Percentiles rank a stretch among this genome's conserved stretches.
Evolutionary conservation across 2,329 filamentous ascomycete genomes (phyloP).

Genomic region (Truncatella angustata): DNA sequence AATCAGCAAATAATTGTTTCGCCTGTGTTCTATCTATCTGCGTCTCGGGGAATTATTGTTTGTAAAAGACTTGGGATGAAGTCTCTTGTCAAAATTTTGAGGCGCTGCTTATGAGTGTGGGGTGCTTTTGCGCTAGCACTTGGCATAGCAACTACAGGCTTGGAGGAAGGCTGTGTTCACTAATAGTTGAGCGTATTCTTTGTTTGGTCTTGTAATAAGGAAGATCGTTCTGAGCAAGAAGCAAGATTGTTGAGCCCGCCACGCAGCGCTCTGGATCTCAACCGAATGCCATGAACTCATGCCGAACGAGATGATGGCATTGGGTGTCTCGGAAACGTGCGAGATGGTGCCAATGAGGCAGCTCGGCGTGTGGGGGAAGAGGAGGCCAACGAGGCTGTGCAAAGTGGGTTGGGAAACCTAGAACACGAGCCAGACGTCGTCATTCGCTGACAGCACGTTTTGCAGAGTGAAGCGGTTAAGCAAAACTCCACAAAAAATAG

Average conservation of each 20-base stretch:
- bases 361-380: constrained; percentile 2
- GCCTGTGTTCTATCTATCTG: neutral
- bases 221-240: neutral
- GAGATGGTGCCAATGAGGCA: neutral
- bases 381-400: constrained; percentile 28
- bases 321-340: neutral
- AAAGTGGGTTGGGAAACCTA: constrained; percentile 3
- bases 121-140: neutral
- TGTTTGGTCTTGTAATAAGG: too few relatives aligned
- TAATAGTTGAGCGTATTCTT: neutral
- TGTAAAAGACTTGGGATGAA: neutral
- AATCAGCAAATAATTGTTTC: neutral
- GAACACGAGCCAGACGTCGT: neutral
- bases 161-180: constrained; percentile 7
- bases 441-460: constrained; percentile 4
- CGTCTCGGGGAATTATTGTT: neutral
- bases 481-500: neutral
- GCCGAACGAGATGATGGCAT: neutral
- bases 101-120: neutral
- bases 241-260: neutral
- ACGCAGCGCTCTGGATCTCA: neutral
- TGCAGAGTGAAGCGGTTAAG: constrained; percentile 7
- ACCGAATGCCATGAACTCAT: neutral
- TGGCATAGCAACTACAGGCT: constrained; percentile 2
- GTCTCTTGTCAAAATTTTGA: constrained; percentile 4